Percentiles rank a stretch among this genome's conserved stretches.
phyloP scores from a whole-genome alignment of 2,329 filamentous ascomycete genomes.

The Whalleya microplaca region DNA sequence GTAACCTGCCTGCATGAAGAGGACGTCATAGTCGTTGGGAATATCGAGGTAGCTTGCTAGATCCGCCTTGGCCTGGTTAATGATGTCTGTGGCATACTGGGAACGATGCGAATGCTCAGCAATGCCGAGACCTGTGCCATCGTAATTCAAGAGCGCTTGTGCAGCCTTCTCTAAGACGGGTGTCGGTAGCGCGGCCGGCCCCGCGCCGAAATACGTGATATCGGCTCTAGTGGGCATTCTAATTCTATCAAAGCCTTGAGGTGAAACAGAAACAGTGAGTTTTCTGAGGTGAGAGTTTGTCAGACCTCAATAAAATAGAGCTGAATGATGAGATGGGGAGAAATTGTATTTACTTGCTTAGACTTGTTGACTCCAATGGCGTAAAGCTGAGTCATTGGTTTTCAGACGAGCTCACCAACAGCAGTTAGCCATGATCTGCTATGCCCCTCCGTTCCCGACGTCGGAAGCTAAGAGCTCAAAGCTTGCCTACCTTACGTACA shows the following conservation, averaged over 20 bases:
- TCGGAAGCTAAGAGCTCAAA: conserved; percentile 21
- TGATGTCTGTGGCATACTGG: conserved; percentile 74
- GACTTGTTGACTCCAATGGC: too few relatives aligned
- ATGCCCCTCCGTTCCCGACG: conserved; percentile 22
- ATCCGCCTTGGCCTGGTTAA: conserved; percentile 77
- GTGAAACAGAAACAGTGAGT: not conserved
- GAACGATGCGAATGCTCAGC: conserved; percentile 92
- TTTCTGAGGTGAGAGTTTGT: not conserved
- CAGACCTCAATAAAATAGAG: too few relatives aligned
- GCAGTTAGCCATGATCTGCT: too few relatives aligned
- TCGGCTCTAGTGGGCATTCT: conserved; percentile 25
- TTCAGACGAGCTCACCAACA: too few relatives aligned
- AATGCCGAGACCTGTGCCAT: conserved; percentile 62
- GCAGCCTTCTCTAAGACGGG: conserved; percentile 78
- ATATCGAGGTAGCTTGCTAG: conserved; percentile 78
- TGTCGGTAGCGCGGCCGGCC: conserved; percentile 85
- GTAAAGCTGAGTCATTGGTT: too few relatives aligned
- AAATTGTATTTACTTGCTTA: too few relatives aligned
- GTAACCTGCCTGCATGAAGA: conserved; percentile 88
- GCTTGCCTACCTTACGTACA: too few relatives aligned
- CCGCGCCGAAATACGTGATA: conserved; percentile 77
- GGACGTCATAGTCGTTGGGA: conserved; percentile 81
- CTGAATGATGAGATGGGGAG: too few relatives aligned
- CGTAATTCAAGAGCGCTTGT: conserved; percentile 33
- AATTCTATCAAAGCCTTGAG: not conserved